phyloP scores from a whole-genome alignment of 225 moss, liverwort and hornwort species.

The Antitrichia curtipendula region DNA sequence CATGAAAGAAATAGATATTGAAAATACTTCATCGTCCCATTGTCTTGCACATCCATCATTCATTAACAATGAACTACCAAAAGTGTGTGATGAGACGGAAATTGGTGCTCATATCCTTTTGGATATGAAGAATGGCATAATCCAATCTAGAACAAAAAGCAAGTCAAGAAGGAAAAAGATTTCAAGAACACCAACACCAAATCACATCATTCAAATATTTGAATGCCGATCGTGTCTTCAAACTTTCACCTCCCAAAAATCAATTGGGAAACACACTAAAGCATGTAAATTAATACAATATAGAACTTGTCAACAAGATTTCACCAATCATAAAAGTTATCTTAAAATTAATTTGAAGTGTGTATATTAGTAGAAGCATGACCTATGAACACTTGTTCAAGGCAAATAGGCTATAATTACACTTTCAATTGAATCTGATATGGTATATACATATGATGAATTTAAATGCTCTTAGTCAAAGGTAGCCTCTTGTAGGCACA shows the following conservation, averaged over 20 bases:
- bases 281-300: not conserved
- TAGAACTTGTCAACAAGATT: not conserved
- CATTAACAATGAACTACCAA: not conserved
- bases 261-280: not conserved
- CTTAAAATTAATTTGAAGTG: not conserved
- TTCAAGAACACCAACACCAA: not conserved
- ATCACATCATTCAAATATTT: not conserved
- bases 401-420: not conserved
- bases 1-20: not conserved
- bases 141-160: not conserved
- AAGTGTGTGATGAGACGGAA: fast-evolving
- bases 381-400: not conserved
- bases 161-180: not conserved
- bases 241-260: not conserved
- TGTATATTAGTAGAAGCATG: not conserved
- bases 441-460: too few relatives aligned
- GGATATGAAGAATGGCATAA: not conserved
- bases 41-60: not conserved
- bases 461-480: not conserved
- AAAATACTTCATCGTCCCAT: not conserved
- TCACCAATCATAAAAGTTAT: not conserved
- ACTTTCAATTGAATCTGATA: too few relatives aligned
- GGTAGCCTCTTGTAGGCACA: too few relatives aligned
- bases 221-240: not conserved
- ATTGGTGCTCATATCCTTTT: not conserved